Conservation (phyloP, 2,329 filamentous ascomycete species). For the Celoporthe dispersa region DNA sequence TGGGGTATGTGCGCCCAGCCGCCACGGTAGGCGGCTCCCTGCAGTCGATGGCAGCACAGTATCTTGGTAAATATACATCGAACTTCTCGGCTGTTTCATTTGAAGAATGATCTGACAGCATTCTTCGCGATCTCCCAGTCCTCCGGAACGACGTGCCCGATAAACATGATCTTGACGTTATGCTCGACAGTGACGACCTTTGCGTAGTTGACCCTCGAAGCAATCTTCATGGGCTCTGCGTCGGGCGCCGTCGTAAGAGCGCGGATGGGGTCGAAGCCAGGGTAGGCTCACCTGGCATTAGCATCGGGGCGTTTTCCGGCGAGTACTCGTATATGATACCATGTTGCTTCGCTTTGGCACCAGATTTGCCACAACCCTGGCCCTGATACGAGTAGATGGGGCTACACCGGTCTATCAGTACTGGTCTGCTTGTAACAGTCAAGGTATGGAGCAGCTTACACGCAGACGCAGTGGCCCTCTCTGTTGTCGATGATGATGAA, state of each 20-base stretch:
- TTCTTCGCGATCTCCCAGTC: conserved; percentile 48
- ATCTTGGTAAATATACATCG: background rate
- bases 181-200: conserved; percentile 63
- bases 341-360: conserved; percentile 56
- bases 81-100: background rate
- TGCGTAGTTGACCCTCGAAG: conserved; percentile 63
- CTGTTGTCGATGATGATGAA: conserved; percentile 59
- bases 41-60: background rate
- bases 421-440: background rate
- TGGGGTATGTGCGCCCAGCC: background rate
- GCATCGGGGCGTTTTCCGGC: conserved; percentile 37
- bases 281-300: conserved; percentile 48
- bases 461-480: conserved; percentile 58
- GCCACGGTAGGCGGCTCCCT: background rate
- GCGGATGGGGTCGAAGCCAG: conserved; percentile 55
- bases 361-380: conserved; percentile 56
- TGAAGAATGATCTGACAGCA: conserved; percentile 41
- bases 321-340: conserved; percentile 53
- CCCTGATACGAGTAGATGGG: conserved; percentile 61
- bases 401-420: conserved; percentile 38
- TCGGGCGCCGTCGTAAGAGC: conserved; percentile 44
- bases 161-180: conserved; percentile 61
- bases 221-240: conserved; percentile 53
- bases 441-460: conserved; percentile 47
- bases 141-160: conserved; percentile 49